Evolutionary conservation across 2,329 filamentous ascomycete genomes (phyloP).

Genomic region (Arthroderma sp.): DNA sequence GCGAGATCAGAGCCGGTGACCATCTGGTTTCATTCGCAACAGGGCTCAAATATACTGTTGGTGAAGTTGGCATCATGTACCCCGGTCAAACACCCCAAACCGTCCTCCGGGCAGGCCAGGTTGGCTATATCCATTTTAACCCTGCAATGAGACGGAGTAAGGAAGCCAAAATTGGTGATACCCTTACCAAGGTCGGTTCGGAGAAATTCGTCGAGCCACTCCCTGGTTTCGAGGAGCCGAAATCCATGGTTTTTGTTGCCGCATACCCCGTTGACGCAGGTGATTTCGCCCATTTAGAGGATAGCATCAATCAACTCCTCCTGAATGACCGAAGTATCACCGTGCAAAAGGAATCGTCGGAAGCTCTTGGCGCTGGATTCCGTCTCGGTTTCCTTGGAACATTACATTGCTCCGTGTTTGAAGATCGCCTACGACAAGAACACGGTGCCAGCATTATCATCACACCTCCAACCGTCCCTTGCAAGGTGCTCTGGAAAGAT

Average conservation of each 20-base stretch:
- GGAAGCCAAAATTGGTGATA: slow-evolving; percentile 92
- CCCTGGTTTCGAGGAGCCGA: slow-evolving; percentile 90
- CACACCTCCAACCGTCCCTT: slow-evolving; percentile 87
- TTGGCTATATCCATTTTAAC: slow-evolving; percentile 95
- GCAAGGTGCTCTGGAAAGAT: slow-evolving; percentile 66
- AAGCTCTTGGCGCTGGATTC: slow-evolving; percentile 88
- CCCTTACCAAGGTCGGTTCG: slow-evolving; percentile 68
- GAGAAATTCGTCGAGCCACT: slow-evolving; percentile 67
- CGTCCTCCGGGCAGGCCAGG: slow-evolving; percentile 74
- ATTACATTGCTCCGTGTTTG: slow-evolving; percentile 95
- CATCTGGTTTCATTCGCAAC: slow-evolving; percentile 80
- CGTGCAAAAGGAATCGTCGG: slow-evolving; percentile 83
- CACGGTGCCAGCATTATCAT: slow-evolving; percentile 93
- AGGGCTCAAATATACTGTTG: slow-evolving; percentile 77
- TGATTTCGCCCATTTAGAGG: slow-evolving; percentile 74
- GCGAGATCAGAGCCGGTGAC: slow-evolving; percentile 68
- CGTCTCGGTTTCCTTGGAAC: slow-evolving; percentile 91
- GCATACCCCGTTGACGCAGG: slow-evolving; percentile 87
- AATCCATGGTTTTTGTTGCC: slow-evolving; percentile 97
- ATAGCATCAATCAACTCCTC: slow-evolving; percentile 85
- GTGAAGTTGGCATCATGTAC: slow-evolving; percentile 94
- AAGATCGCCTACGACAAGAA: slow-evolving; percentile 86
- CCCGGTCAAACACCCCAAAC: slow-evolving; percentile 73
- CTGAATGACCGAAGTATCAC: slow-evolving; percentile 94
- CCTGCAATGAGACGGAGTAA: slow-evolving; percentile 95